Percentiles rank a stretch among this genome's conserved stretches.
These are phyloP conservation scores for Aciculosporium take DNA, from an alignment of 2,329 filamentous ascomycete genomes.

Conservation along the genomic window DNA sequence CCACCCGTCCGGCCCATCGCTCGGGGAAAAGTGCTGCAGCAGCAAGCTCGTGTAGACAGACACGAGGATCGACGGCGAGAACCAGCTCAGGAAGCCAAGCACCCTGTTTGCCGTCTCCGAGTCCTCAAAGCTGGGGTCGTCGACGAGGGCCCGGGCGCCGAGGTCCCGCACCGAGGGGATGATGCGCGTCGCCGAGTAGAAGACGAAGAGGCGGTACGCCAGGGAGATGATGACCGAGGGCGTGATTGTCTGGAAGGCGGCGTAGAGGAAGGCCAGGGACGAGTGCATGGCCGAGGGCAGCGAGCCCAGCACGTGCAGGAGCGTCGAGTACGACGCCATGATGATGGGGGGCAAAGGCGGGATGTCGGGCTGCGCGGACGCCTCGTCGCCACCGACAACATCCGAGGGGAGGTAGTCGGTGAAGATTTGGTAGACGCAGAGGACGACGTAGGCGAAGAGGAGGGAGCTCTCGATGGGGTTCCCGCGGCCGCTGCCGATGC, in stretches of 20 bases:
- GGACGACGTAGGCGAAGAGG: slow-evolving; percentile 92
- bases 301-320: slow-evolving; percentile 69
- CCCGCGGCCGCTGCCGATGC: slow-evolving; percentile 83
- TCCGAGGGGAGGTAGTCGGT: slow-evolving; percentile 87
- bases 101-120: slow-evolving; percentile 68
- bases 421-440: slow-evolving; percentile 98
- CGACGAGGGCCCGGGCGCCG: slow-evolving; percentile 66
- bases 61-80: slow-evolving; percentile 86
- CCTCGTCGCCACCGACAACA: slow-evolving; percentile 35
- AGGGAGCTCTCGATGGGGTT: slow-evolving; percentile 92
- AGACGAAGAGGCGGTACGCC: slow-evolving; percentile 82
- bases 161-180: slow-evolving; percentile 86
- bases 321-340: slow-evolving; percentile 93
- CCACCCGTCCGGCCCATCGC: slow-evolving; percentile 61
- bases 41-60: slow-evolving; percentile 92
- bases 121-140: slow-evolving; percentile 77
- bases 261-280: slow-evolving; percentile 71
- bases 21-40: slow-evolving; percentile 86
- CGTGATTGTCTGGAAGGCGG: slow-evolving; percentile 88
- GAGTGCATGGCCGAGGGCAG: slow-evolving; percentile 75
- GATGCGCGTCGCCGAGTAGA: slow-evolving; percentile 90
- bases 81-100: slow-evolving; percentile 77
- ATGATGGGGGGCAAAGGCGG: slow-evolving; percentile 94
- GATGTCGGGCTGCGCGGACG: slow-evolving; percentile 61
- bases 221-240: slow-evolving; percentile 92